These are phyloP conservation scores for Fusarium lyarnte DNA, from an alignment of 2,329 filamentous ascomycete species.

Conservation along the genomic window DNA sequence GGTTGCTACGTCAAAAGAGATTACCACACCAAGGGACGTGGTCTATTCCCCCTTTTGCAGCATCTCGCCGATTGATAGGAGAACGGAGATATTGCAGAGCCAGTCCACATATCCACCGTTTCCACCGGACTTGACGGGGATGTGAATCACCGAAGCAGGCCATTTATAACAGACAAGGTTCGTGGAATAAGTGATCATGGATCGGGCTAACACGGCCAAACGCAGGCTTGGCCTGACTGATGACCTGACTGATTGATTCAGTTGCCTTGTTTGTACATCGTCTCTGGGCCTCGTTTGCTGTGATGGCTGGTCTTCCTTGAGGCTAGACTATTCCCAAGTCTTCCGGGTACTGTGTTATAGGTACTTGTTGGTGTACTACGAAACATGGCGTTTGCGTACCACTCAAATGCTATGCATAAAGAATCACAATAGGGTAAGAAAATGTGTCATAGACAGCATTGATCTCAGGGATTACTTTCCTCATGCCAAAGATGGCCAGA, in stretches of 20 bases:
- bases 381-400: constrained; percentile 4
- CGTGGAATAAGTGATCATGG: background rate
- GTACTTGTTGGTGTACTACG: background rate
- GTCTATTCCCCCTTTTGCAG: constrained; percentile 23
- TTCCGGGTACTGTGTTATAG: background rate
- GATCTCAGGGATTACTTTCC: background rate
- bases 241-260: constrained; percentile 24
- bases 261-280: constrained; percentile 9
- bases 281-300: background rate
- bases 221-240: constrained; percentile 17
- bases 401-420: background rate
- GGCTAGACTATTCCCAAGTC: background rate
- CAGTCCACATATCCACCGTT: constrained; percentile 35
- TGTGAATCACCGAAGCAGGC: constrained; percentile 21
- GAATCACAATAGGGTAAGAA: background rate
- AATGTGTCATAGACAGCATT: background rate
- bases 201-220: constrained; percentile 21
- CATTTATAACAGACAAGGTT: constrained; percentile 18
- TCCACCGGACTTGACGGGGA: constrained; percentile 32
- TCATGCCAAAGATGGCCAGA: background rate
- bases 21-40: constrained; percentile 8
- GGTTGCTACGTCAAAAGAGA: constrained; percentile 35
- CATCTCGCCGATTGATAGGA: constrained; percentile 11
- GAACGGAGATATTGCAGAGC: constrained; percentile 13
- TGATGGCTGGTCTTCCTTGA: background rate